Evolutionary conservation across 306 rosid species (phyloP).

Genomic region (Malus sieversii): DNA sequence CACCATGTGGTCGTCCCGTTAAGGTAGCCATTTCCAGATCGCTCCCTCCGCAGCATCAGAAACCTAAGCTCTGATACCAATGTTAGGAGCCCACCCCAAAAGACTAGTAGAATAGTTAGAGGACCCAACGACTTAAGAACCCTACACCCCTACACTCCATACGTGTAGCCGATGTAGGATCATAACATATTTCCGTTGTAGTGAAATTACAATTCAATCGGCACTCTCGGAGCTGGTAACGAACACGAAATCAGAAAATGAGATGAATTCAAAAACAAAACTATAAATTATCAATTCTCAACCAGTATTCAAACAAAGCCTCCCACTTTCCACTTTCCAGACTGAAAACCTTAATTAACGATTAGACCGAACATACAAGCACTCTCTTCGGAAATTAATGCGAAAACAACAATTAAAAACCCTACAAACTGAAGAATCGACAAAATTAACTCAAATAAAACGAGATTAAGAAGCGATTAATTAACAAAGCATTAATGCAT

Average conservation of each 20-base stretch:
- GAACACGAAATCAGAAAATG: background rate
- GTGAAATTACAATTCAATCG: background rate
- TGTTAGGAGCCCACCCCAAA: no score
- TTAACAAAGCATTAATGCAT: background rate
- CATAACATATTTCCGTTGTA: background rate
- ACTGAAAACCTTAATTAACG: background rate
- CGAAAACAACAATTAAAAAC: background rate
- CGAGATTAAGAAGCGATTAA: background rate
- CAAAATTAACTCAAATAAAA: background rate
- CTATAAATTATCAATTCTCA: background rate
- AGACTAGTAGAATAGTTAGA: no score
- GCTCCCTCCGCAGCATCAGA: fast-evolving
- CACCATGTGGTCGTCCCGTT: no score
- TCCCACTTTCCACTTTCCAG: background rate
- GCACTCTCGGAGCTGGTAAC: background rate
- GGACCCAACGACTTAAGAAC: no score
- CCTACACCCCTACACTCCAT: no score
- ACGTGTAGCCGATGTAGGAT: no score
- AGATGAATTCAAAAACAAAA: background rate
- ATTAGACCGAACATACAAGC: background rate
- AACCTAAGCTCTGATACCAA: no score
- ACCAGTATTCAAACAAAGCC: background rate
- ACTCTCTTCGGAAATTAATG: background rate
- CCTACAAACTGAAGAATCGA: background rate
- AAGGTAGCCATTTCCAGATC: no score